Base-by-base conservation (phyloP, 169 alveolate species). In the Plasmodium knowlesi region DNA sequence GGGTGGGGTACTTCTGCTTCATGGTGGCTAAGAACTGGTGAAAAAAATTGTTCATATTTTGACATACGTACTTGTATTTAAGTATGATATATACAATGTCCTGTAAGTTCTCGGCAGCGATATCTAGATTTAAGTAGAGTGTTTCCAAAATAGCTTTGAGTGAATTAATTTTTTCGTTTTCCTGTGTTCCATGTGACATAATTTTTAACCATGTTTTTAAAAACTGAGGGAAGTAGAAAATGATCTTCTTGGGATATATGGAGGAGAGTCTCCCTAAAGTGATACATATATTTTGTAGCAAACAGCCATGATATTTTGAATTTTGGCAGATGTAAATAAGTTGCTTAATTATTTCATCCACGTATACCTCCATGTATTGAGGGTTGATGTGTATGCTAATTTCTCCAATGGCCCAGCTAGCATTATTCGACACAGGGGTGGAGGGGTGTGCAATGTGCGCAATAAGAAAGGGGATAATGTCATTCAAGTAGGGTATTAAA, bases 331-430 rank as follows among this genome's bases (percentile, higher is more conserved):
- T 74, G 71, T 83, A 43, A n/a, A 95, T 79, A 57, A 96, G 94
- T 34, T 95, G 93, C 25, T 94, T 96, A 28, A 91, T 93, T 30
- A 96, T 84, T 34, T 92, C 95, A 19, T 96, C 98, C 43, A 95
- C 92, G 74, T 95, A 86, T 12, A 95, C 95, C 43, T 95, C 96
- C 83, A 97, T 92, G 78, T 82, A 81, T 41, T 96, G 97, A 0
- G 96, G 85, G 67, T 76, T 82, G 74, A 92, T 95, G 70, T 95
- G 95, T 54, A 92, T 83, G 72, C 96, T 95, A 50, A 96, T 53
- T 94, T 97, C 98, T 16, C 98, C 98, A 12, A 97, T 93, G 25
- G 98, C 98, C 98, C 98, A 97, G 46, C 97, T 95, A n/a, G 98
- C 98, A 82, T 97, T 97, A 93, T 97, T 97, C 46, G 97, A 92